phyloP scores from a whole-genome alignment of 495 filamentous ascomycete genomes.

The Aspergillus ellipticus region DNA sequence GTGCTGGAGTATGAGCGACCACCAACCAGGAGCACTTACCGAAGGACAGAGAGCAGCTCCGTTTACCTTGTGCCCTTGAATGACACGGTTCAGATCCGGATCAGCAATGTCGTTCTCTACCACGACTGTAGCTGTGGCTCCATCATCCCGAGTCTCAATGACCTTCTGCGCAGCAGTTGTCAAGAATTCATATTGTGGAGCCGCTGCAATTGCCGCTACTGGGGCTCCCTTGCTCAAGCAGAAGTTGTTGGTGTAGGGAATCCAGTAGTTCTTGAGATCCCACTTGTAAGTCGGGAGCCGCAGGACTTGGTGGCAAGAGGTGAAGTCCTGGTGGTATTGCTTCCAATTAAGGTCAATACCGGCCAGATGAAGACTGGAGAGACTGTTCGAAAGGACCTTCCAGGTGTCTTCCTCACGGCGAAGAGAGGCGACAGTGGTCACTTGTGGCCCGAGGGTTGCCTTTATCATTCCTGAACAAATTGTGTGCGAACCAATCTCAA shows the following conservation, averaged over 20 bases:
- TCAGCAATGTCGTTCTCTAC: constrained; percentile 65
- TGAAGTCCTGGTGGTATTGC: constrained; percentile 74
- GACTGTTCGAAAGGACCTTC: constrained; percentile 57
- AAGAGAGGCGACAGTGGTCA: constrained; percentile 56
- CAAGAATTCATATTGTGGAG: constrained; percentile 35
- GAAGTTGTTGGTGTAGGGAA: constrained; percentile 64
- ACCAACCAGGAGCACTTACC: constrained; percentile 28
- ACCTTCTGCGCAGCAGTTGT: constrained; percentile 47
- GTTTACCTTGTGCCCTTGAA: constrained; percentile 73
- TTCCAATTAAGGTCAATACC: constrained; percentile 72
- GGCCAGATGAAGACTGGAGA: constrained; percentile 58
- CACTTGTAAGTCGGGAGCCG: constrained; percentile 72
- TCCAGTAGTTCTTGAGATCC: constrained; percentile 81
- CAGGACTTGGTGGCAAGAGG: constrained; percentile 55
- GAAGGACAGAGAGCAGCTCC: constrained; percentile 54
- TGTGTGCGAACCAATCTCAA: constrained; percentile 69
- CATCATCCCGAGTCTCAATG: constrained; percentile 53
- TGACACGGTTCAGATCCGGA: constrained; percentile 55
- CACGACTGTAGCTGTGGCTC: constrained; percentile 51
- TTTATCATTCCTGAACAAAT: constrained; percentile 69
- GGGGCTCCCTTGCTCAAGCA: constrained; percentile 44
- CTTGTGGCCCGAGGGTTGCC: constrained; percentile 56
- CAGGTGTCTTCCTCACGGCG: constrained; percentile 56
- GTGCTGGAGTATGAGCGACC: not conserved
- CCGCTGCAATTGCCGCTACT: constrained; percentile 21